Conservation (phyloP, 2,329 filamentous ascomycete species). For the Talaromyces sp. region DNA sequence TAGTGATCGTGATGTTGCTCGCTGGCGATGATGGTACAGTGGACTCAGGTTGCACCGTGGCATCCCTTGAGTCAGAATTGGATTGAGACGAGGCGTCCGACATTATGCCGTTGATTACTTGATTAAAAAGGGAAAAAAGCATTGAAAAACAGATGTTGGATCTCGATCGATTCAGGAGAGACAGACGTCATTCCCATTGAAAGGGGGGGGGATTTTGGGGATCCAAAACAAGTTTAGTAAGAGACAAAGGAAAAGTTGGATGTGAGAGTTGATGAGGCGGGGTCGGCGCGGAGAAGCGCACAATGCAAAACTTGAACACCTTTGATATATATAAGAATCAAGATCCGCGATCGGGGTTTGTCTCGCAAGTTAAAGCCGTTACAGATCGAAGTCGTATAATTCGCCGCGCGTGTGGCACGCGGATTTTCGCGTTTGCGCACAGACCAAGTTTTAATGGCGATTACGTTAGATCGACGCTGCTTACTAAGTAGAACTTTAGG, state of each 20-base stretch:
- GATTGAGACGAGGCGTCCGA: slow-evolving; percentile 29
- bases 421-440: slow-evolving; percentile 39
- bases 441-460: slow-evolving; percentile 34
- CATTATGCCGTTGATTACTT: slow-evolving; percentile 23
- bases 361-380: too few species aligned
- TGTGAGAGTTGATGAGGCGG: too few species aligned
- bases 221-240: too few species aligned
- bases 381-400: neutral
- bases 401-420: slow-evolving; percentile 21
- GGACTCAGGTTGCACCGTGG: slow-evolving; percentile 31
- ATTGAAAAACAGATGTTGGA: neutral
- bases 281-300: too few species aligned
- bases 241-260: too few species aligned
- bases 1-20: slow-evolving; percentile 15
- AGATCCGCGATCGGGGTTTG: too few species aligned
- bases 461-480: neutral
- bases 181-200: too few species aligned
- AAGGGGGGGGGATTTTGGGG: too few species aligned
- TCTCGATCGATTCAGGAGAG: neutral
- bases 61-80: slow-evolving; percentile 30
- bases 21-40: slow-evolving; percentile 36
- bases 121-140: neutral
- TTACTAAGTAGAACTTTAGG: too few species aligned
- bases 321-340: too few species aligned
- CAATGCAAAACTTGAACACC: too few species aligned